Conservation (phyloP, 345 rosid species). For the Passiflora organensis region DNA sequence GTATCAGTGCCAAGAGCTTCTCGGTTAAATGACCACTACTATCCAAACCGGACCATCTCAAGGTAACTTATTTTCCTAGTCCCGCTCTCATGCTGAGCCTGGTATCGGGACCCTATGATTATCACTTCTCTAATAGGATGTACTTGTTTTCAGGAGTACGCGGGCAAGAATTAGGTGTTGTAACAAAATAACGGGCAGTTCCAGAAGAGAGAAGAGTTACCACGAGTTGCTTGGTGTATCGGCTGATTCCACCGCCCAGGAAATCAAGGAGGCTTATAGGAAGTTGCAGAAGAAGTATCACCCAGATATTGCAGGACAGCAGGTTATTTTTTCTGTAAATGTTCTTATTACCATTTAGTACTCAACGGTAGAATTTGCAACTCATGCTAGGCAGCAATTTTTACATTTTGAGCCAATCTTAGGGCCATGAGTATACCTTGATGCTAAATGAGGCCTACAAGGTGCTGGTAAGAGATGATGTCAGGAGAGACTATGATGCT, state of each 20-base stretch:
- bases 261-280: constrained; percentile 56
- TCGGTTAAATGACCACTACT: constrained; percentile 9
- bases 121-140: background rate
- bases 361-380: no score
- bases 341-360: background rate
- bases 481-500: constrained; percentile 37
- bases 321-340: constrained; percentile 24
- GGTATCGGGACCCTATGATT: no score
- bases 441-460: constrained; percentile 50
- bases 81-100: background rate
- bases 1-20: constrained; percentile 13
- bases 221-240: constrained; percentile 53
- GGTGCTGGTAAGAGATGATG: constrained; percentile 39
- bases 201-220: constrained; percentile 33
- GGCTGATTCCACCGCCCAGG: constrained; percentile 30
- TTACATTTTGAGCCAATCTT: background rate
- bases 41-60: constrained; percentile 6
- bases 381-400: no score
- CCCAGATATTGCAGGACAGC: constrained; percentile 56
- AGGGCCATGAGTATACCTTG: constrained; percentile 46
- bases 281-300: constrained; percentile 59
- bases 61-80: constrained; percentile 22
- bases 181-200: constrained; percentile 7
- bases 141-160: background rate
- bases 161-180: constrained; percentile 28